Conservation (phyloP, 2,329 filamentous ascomycete species). For the Lachnellula occidentalis region DNA sequence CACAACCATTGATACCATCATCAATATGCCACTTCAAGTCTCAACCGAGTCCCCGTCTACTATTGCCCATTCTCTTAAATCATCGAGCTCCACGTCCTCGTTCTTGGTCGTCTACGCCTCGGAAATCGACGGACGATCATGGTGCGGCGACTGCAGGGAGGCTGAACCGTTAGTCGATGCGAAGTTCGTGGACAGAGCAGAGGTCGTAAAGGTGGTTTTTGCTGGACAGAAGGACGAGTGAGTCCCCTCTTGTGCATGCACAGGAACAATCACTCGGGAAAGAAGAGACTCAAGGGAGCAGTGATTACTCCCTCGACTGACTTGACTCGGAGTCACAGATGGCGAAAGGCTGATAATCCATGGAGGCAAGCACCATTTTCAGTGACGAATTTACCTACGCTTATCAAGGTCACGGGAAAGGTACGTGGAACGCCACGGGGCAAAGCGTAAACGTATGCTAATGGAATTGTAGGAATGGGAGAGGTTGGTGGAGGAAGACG, state of each 20-base stretch:
- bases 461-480: conserved; percentile 18
- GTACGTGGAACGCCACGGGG: neutral
- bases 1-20: neutral
- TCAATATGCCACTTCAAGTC: conserved; percentile 15
- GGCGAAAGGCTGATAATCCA: conserved; percentile 20
- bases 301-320: too few species aligned
- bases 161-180: conserved; percentile 24
- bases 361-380: conserved; percentile 24
- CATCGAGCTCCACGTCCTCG: conserved; percentile 14
- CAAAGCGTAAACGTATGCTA: neutral
- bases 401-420: conserved; percentile 22
- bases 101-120: conserved; percentile 26
- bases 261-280: neutral
- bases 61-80: conserved; percentile 13
- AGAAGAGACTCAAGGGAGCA: neutral
- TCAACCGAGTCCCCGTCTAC: conserved; percentile 10
- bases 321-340: conserved; percentile 13
- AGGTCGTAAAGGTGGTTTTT: conserved; percentile 18
- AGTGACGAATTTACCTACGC: conserved; percentile 23
- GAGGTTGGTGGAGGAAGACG: conserved; percentile 23
- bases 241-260: conserved; percentile 1
- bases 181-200: conserved; percentile 17
- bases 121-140: conserved; percentile 19
- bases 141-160: conserved; percentile 27
- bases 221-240: conserved; percentile 24